These are phyloP conservation scores for Gyromitra esculenta DNA, from an alignment of 2,329 filamentous ascomycete genomes.

Conservation along the genomic window DNA sequence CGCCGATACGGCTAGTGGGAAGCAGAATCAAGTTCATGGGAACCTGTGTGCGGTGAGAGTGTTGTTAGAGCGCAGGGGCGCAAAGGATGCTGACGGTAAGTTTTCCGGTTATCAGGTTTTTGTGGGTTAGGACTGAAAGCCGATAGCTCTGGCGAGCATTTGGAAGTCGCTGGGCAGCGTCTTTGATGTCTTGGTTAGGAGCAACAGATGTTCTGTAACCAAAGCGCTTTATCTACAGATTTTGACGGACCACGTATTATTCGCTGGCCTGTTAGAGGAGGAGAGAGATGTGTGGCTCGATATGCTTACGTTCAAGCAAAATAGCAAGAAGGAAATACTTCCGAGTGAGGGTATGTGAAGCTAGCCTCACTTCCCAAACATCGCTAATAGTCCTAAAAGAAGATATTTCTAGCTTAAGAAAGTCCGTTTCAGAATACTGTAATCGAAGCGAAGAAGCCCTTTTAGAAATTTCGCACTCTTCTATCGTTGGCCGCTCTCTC, in stretches of 20 bases:
- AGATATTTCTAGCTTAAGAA: not conserved
- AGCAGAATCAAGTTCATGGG: conserved; percentile 69
- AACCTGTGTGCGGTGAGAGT: conserved; percentile 68
- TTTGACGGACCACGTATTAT: conserved; percentile 17
- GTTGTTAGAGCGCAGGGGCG: conserved; percentile 64
- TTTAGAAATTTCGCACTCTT: conserved; percentile 17
- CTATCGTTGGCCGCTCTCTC: conserved; percentile 47
- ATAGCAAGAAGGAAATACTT: not conserved
- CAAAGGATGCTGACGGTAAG: conserved; percentile 59
- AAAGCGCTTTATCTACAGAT: conserved; percentile 49
- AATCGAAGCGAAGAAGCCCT: conserved; percentile 20
- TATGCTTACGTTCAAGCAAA: not conserved
- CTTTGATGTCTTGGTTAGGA: conserved; percentile 25
- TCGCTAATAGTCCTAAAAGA: conserved; percentile 6
- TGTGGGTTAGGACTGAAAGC: not conserved
- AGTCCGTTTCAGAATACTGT: conserved; percentile 9
- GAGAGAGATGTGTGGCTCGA: conserved; percentile 21
- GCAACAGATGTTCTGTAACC: conserved; percentile 46
- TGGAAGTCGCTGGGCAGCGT: conserved; percentile 27
- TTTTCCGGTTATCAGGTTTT: not conserved
- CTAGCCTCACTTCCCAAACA: not conserved
- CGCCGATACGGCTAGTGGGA: conserved; percentile 55
- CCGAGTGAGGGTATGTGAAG: conserved; percentile 40
- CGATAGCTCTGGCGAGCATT: conserved; percentile 10
- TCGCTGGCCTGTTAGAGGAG: conserved; percentile 14